phyloP scores from a whole-genome alignment of 371 early-diverging fungal genomes.

The Synchytrium microbalum region DNA sequence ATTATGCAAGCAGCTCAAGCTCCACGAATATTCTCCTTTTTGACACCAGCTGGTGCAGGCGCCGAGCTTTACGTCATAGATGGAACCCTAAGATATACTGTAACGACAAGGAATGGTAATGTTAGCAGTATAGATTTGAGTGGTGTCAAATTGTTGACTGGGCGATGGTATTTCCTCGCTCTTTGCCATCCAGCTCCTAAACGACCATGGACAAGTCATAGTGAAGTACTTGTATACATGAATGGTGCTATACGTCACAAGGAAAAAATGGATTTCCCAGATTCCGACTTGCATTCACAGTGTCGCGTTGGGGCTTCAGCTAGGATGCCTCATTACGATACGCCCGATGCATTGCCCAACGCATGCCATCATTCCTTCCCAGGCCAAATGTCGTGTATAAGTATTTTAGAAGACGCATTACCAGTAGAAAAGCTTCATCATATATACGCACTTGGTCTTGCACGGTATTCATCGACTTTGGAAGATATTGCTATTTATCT shows the following conservation, averaged over 20 bases:
- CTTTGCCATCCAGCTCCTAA: slow-evolving; percentile 33
- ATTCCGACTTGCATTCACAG: slow-evolving; percentile 10
- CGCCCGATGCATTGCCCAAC: neutral
- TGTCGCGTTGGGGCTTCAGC: slow-evolving; percentile 26
- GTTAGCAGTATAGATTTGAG: neutral
- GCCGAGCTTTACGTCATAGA: slow-evolving; percentile 19
- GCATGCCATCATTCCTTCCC: slow-evolving; percentile 15
- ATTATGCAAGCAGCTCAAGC: slow-evolving; percentile 1
- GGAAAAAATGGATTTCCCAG: slow-evolving; percentile 35
- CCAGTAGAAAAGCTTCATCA: slow-evolving; percentile 9
- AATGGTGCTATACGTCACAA: slow-evolving; percentile 27
- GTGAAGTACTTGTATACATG: slow-evolving; percentile 31
- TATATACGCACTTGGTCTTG: slow-evolving; percentile 23
- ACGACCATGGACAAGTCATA: slow-evolving; percentile 27
- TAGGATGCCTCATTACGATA: neutral
- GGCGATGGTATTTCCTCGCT: slow-evolving; percentile 41
- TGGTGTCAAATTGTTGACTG: slow-evolving; percentile 9
- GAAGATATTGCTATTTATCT: slow-evolving; percentile 3
- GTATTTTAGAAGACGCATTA: slow-evolving; percentile 31
- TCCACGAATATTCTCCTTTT: slow-evolving; percentile 19
- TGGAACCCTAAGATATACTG: slow-evolving; percentile 7
- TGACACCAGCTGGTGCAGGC: slow-evolving; percentile 11
- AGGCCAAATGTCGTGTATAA: slow-evolving; percentile 30
- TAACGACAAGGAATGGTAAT: slow-evolving; percentile 4
- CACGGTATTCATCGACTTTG: slow-evolving; percentile 4